These are phyloP conservation scores for Abortiporus biennis DNA, from an alignment of 1,284 basidiomycete genomes.

Conservation along the genomic window DNA sequence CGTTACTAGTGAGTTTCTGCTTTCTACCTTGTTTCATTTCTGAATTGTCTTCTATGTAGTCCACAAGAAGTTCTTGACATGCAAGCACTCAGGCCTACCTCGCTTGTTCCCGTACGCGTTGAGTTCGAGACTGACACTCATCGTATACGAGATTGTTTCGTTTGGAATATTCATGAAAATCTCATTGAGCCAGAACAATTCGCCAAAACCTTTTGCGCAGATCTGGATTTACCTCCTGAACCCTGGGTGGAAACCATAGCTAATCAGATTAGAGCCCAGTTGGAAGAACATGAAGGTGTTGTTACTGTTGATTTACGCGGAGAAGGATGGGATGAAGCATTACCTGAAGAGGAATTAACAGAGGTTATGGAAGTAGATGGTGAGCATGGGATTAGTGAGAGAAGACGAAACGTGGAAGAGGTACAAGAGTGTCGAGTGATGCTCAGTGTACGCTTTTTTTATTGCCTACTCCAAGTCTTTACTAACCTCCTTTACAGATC, in stretches of 20 bases:
- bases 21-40: neutral
- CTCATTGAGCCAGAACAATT: constrained; percentile 82
- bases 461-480: neutral
- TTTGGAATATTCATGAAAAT: constrained; percentile 90
- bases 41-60: constrained; percentile 31
- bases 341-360: constrained; percentile 29
- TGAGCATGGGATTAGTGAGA: too few species aligned
- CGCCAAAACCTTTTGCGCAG: constrained; percentile 81
- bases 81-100: constrained; percentile 59
- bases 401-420: constrained; percentile 41
- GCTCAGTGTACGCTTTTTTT: constrained; percentile 62
- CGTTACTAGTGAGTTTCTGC: constrained; percentile 32
- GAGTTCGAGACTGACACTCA: constrained; percentile 92
- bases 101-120: constrained; percentile 88
- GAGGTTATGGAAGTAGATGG: too few species aligned
- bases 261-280: constrained; percentile 82
- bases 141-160: constrained; percentile 90
- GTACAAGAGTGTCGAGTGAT: constrained; percentile 86
- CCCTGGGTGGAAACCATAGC: constrained; percentile 77
- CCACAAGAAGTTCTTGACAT: constrained; percentile 58
- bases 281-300: constrained; percentile 83
- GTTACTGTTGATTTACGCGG: constrained; percentile 61
- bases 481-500: constrained; percentile 52
- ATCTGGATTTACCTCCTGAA: constrained; percentile 71
- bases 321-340: constrained; percentile 23